These are phyloP conservation scores for Cucurbita ficifolia DNA, from an alignment of 306 rosid genomes.

Conservation along the genomic window DNA sequence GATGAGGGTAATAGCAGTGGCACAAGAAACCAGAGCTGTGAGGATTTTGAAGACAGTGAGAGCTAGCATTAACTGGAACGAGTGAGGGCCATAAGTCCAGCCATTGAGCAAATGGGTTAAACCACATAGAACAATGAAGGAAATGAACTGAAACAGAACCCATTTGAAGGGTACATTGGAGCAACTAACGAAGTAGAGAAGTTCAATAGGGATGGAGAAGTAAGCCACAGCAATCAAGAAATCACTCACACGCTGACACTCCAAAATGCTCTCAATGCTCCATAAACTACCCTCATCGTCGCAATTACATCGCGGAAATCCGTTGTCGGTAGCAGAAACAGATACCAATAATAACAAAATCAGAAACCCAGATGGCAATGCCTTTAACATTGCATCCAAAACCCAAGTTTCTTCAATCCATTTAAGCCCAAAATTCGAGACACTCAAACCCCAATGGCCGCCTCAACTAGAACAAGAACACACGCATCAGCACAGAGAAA, in stretches of 20 bases:
- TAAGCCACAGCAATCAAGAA: constrained; percentile 97
- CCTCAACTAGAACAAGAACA: constrained; percentile 12
- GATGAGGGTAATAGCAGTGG: constrained; percentile 88
- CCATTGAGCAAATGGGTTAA: constrained; percentile 92
- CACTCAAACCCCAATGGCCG: constrained; percentile 14
- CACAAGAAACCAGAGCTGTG: constrained; percentile 94
- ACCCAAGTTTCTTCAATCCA: constrained; percentile 46
- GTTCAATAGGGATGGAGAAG: constrained; percentile 90
- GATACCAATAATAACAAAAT: constrained; percentile 33
- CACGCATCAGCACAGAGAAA: constrained; percentile 9
- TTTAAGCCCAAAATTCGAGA: constrained; percentile 21
- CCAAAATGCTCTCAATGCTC: constrained; percentile 78
- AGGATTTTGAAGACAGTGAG: constrained; percentile 87
- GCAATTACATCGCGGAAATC: constrained; percentile 74
- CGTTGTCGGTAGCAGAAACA: constrained; percentile 47
- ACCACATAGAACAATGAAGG: constrained; percentile 92
- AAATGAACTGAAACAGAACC: constrained; percentile 87
- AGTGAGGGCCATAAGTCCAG: constrained; percentile 97
- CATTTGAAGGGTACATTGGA: constrained; percentile 97
- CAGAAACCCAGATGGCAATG: constrained; percentile 62
- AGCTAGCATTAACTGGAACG: constrained; percentile 94
- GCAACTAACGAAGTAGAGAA: constrained; percentile 91
- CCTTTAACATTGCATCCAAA: constrained; percentile 69
- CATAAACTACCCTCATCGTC: constrained; percentile 83
- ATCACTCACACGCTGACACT: constrained; percentile 91